phyloP scores from a whole-genome alignment of 2,329 filamentous ascomycete genomes.

The Stagonosporopsis vannaccii region DNA sequence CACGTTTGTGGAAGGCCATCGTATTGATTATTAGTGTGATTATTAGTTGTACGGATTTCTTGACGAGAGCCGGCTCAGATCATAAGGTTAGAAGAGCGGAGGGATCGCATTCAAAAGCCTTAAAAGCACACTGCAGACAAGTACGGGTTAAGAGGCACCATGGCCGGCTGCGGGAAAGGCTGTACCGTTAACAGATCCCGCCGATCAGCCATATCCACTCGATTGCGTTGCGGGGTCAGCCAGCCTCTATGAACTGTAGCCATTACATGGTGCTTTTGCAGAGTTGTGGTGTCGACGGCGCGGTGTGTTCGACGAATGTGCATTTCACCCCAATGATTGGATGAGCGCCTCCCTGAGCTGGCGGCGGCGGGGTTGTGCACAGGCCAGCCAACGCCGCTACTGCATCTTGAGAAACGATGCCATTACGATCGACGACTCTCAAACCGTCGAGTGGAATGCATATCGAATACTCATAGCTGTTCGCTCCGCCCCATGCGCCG shows the following conservation, averaged over 20 bases:
- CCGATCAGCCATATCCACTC: slow-evolving; percentile 8
- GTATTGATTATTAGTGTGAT: neutral
- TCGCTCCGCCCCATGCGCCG: neutral
- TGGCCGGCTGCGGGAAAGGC: neutral
- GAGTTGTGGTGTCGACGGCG: slow-evolving; percentile 4
- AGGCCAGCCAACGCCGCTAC: slow-evolving; percentile 1
- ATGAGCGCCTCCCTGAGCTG: neutral
- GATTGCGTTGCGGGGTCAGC: neutral
- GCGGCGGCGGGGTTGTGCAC: neutral
- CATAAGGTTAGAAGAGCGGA: neutral
- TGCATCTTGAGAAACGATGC: neutral
- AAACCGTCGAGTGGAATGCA: neutral
- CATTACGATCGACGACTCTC: neutral
- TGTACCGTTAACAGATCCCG: slow-evolving; percentile 1
- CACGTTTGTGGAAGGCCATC: slow-evolving; percentile 22
- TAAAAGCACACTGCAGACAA: neutral
- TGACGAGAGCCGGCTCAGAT: slow-evolving; percentile 9
- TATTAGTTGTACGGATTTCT: neutral
- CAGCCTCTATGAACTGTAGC: neutral
- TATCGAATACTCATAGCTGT: neutral
- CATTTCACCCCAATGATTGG: neutral
- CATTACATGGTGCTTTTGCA: slow-evolving; percentile 4
- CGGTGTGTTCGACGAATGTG: slow-evolving; percentile 13
- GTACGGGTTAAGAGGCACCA: neutral
- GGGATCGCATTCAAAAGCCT: neutral